These are phyloP conservation scores for Cicer arietinum DNA, from an alignment of 306 rosid species.

Conservation along the genomic window DNA sequence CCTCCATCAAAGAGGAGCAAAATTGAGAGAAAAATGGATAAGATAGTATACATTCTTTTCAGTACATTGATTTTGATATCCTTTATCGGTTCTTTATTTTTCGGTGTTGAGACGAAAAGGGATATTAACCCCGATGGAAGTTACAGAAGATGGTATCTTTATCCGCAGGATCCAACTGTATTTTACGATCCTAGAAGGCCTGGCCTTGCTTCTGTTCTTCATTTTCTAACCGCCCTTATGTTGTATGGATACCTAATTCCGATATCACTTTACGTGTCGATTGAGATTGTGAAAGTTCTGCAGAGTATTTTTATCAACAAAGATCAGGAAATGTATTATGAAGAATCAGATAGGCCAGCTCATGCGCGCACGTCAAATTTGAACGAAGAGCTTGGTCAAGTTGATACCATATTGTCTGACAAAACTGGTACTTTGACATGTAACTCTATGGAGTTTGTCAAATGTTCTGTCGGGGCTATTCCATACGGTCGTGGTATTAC, in stretches of 20 bases:
- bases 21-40: conserved; percentile 88
- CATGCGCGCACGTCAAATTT: conserved; percentile 87
- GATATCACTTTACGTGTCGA: conserved; percentile 87
- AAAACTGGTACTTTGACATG: conserved; percentile 95
- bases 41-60: conserved; percentile 81
- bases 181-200: conserved; percentile 66
- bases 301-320: conserved; percentile 84
- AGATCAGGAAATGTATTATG: conserved; percentile 79
- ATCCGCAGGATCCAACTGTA: conserved; percentile 61
- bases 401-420: conserved; percentile 79
- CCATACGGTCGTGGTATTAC: conserved; percentile 78
- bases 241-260: conserved; percentile 90
- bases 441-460: conserved; percentile 91
- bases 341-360: conserved; percentile 76
- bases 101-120: conserved; percentile 61
- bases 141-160: conserved; percentile 81
- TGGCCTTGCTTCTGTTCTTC: conserved; percentile 64
- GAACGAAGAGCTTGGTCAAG: conserved; percentile 94
- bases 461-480: conserved; percentile 81
- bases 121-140: conserved; percentile 52
- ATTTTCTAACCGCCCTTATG: conserved; percentile 89
- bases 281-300: conserved; percentile 89
- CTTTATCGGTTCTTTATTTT: conserved; percentile 68
- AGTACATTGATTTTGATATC: conserved; percentile 72
- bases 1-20: conserved; percentile 96